These are phyloP conservation scores for Aegilops sharonensis DNA, from an alignment of 176 grass and related monocot species.

Conservation along the genomic window DNA sequence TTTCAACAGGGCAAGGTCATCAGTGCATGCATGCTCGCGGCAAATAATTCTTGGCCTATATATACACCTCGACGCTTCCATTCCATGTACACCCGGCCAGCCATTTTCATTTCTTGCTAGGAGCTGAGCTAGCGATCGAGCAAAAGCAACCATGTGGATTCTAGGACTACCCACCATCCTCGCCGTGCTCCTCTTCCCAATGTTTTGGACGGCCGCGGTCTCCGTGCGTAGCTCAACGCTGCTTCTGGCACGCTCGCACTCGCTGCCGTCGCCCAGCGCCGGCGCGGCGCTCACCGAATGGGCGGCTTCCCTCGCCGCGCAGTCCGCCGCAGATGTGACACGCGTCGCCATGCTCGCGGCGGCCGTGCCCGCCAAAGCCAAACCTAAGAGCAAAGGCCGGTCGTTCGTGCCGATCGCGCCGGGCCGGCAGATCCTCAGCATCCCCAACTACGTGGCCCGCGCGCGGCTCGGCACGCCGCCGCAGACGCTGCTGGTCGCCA, in stretches of 20 bases:
- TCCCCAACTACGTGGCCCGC: constrained; percentile 80
- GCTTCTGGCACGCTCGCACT: constrained; percentile 47
- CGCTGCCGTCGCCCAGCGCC: not conserved
- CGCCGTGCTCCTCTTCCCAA: not conserved
- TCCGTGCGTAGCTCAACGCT: constrained; percentile 47
- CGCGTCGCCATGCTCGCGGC: constrained; percentile 36
- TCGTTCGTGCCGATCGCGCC: constrained; percentile 62
- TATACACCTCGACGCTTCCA: not conserved
- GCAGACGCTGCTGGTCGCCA: constrained; percentile 63
- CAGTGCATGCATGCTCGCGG: too few relatives aligned
- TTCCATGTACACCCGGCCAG: not conserved
- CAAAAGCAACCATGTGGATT: constrained; percentile 23
- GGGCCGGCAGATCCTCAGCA: constrained; percentile 60
- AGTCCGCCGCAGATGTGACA: constrained; percentile 44
- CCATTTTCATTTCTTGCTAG: too few relatives aligned
- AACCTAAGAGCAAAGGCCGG: not conserved
- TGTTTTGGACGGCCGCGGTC: not conserved
- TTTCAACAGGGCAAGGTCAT: not conserved
- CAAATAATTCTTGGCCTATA: not conserved
- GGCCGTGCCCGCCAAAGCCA: not conserved
- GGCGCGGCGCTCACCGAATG: constrained; percentile 27
- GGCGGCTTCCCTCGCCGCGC: constrained; percentile 46
- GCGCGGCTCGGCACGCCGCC: constrained; percentile 52
- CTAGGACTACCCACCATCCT: not conserved
- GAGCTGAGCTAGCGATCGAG: too few relatives aligned